These are phyloP conservation scores for Exidia glandulosa DNA, from an alignment of 768 basidiomycete genomes.

Conservation along the genomic window DNA sequence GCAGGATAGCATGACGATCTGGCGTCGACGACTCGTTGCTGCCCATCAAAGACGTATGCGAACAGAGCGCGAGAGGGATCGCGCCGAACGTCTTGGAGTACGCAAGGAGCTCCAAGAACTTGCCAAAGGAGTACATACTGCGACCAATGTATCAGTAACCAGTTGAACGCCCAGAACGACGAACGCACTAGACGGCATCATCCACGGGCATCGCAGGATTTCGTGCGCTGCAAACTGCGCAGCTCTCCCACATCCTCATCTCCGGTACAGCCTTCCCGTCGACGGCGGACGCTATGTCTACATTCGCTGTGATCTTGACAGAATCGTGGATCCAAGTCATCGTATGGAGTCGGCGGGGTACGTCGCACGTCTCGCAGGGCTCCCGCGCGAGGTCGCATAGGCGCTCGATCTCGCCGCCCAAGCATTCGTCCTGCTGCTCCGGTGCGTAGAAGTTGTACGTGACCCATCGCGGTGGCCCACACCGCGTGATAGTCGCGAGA, in stretches of 20 bases:
- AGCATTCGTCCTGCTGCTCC: constrained; percentile 15
- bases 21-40: constrained; percentile 10
- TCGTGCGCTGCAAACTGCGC: constrained; percentile 32
- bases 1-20: constrained; percentile 24
- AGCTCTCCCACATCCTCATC: constrained; percentile 39
- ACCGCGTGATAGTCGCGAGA: constrained; percentile 18
- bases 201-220: constrained; percentile 27
- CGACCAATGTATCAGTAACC: background rate
- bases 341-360: constrained; percentile 33
- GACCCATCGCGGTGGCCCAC: constrained; percentile 37
- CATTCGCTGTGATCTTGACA: constrained; percentile 17
- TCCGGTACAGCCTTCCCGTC: constrained; percentile 8
- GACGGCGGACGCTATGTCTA: constrained; percentile 7
- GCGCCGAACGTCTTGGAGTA: constrained; percentile 31
- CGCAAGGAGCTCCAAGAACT: constrained; percentile 43
- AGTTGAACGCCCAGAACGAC: background rate
- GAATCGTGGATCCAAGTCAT: constrained; percentile 28
- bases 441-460: constrained; percentile 42
- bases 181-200: constrained; percentile 44
- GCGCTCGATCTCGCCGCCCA: constrained; percentile 6
- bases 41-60: constrained; percentile 22
- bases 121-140: constrained; percentile 45
- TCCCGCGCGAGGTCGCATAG: constrained; percentile 2
- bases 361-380: constrained; percentile 15
- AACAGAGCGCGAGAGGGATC: constrained; percentile 32